Conservation (phyloP, 495 filamentous ascomycete species). For the Ramalina intermedia region DNA sequence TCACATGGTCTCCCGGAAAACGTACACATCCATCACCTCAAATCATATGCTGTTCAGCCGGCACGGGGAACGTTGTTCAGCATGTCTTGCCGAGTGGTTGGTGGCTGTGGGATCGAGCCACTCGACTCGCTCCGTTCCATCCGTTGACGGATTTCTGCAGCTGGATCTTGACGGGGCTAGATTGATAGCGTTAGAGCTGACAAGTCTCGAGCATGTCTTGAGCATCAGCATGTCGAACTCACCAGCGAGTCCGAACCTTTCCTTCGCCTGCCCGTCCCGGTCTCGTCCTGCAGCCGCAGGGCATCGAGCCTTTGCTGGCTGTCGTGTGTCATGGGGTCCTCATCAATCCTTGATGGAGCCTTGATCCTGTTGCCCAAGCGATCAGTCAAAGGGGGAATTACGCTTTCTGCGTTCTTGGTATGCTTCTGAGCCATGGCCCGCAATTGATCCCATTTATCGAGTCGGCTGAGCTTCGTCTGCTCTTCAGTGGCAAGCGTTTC, state of each 20-base stretch:
- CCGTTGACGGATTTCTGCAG: conserved; percentile 13
- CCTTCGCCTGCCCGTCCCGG: conserved; percentile 25
- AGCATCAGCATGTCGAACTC: conserved; percentile 14
- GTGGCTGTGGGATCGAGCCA: conserved; percentile 7
- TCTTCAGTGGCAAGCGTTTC: conserved; percentile 84
- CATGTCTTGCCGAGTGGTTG: conserved; percentile 12
- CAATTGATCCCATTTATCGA: conserved; percentile 77
- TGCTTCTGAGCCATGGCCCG: conserved; percentile 59
- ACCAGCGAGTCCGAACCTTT: conserved; percentile 30
- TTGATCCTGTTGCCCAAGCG: conserved; percentile 26
- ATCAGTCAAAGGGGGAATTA: conserved; percentile 23
- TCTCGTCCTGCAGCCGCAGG: conserved; percentile 67
- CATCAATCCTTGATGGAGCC: conserved; percentile 45
- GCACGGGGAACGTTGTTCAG: conserved; percentile 12
- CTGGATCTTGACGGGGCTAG: conserved; percentile 10
- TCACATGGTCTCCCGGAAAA: too few relatives aligned
- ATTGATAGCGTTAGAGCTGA: neutral
- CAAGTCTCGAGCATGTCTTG: neutral
- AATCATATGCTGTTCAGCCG: neutral
- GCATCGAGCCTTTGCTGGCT: conserved; percentile 74
- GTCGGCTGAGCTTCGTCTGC: conserved; percentile 56
- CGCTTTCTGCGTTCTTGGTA: conserved; percentile 36
- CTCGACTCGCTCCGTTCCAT: conserved; percentile 10
- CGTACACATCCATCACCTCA: too few relatives aligned
- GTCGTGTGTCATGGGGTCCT: conserved; percentile 66